Evolutionary conservation across 495 filamentous ascomycete species (phyloP).

Genomic region (Melanomma pulvis-pyrius): DNA sequence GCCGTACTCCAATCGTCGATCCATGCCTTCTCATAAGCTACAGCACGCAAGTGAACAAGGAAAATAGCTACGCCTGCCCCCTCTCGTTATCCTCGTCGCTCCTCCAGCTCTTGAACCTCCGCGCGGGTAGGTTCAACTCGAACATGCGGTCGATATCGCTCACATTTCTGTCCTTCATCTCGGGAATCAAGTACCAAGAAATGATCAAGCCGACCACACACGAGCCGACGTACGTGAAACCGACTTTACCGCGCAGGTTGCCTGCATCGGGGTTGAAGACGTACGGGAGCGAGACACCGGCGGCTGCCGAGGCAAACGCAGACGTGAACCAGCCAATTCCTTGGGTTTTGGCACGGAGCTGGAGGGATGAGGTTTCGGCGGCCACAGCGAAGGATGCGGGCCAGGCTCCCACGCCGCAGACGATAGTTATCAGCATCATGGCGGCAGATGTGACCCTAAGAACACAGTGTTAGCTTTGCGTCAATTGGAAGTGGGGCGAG

Average conservation of each 20-base stretch:
- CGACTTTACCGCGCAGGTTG: conserved; percentile 27
- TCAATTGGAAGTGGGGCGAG: not conserved
- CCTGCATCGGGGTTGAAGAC: conserved; percentile 33
- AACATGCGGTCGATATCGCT: conserved; percentile 32
- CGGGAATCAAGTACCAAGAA: conserved; percentile 21
- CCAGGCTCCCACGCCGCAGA: conserved; percentile 26
- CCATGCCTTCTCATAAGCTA: too few relatives aligned
- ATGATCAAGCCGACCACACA: conserved; percentile 9
- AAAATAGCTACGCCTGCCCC: too few relatives aligned
- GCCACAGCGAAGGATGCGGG: conserved; percentile 26
- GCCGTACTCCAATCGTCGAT: too few relatives aligned
- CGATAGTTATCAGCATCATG: conserved; percentile 30
- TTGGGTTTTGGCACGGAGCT: conserved; percentile 30
- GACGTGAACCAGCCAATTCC: conserved; percentile 28
- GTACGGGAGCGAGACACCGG: conserved; percentile 29
- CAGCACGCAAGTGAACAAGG: not conserved
- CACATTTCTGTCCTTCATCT: conserved; percentile 30
- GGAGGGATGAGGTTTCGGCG: conserved; percentile 27
- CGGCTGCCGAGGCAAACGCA: conserved; percentile 1
- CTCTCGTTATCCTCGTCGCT: not conserved
- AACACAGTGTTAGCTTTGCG: not conserved
- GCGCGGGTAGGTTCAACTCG: conserved; percentile 15
- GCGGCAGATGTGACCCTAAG: conserved; percentile 19
- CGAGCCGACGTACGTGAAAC: conserved; percentile 23
- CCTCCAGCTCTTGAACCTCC: conserved; percentile 19